A percentile compares a stretch with the other conserved stretches of the same genome.
Conservation (phyloP, 2,329 filamentous ascomycete genomes). For the Tolypocladium ophioglossoides region DNA sequence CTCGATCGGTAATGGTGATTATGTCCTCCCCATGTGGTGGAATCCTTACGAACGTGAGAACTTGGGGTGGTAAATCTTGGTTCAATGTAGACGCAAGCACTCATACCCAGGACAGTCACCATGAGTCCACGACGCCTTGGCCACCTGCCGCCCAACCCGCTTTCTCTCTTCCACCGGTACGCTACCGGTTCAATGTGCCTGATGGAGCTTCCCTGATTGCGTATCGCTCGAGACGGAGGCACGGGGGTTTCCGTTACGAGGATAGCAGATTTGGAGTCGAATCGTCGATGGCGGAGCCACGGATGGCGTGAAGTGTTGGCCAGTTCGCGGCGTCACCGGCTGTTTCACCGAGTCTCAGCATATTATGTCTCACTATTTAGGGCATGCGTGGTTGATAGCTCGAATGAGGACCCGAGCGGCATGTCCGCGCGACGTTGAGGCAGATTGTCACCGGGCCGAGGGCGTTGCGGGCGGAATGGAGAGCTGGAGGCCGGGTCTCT, state of each 20-base stretch:
- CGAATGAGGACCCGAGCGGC: constrained; percentile 7
- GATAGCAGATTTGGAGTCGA: neutral
- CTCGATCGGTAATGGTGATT: constrained; percentile 7
- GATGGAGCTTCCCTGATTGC: neutral
- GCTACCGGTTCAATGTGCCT: constrained; percentile 10
- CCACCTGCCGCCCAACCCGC: constrained; percentile 4
- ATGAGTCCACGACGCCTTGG: neutral
- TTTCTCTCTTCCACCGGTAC: constrained; percentile 10
- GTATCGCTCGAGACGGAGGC: constrained; percentile 8
- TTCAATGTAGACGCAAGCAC: too few relatives aligned
- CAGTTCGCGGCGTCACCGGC: too few relatives aligned
- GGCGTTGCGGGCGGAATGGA: neutral
- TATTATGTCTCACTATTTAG: too few relatives aligned
- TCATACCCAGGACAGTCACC: too few relatives aligned
- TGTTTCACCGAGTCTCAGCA: too few relatives aligned
- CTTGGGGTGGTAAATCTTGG: too few relatives aligned
- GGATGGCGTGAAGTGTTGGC: neutral
- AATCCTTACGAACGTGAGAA: too few relatives aligned
- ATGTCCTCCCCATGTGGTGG: too few relatives aligned
- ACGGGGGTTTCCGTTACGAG: constrained; percentile 4
- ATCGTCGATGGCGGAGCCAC: neutral
- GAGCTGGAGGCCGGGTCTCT: neutral
- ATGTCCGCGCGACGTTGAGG: constrained; percentile 4
- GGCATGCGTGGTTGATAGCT: constrained; percentile 9
- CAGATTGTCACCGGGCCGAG: constrained; percentile 2